These are phyloP conservation scores for Sporothrix euskadiensis DNA, from an alignment of 2,329 filamentous ascomycete genomes.

Conservation along the genomic window DNA sequence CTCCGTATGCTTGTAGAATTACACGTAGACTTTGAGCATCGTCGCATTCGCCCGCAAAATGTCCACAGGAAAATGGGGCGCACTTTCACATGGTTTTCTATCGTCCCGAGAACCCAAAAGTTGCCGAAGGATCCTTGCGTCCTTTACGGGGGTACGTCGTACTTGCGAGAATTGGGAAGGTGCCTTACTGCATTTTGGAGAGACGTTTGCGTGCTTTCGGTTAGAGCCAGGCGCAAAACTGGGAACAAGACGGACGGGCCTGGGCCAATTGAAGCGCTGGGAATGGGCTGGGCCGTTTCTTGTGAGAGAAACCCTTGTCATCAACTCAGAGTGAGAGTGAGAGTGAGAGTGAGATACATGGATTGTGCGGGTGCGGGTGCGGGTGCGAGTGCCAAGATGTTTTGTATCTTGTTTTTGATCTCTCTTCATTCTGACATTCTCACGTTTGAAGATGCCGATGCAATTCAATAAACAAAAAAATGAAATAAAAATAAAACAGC, in stretches of 20 bases:
- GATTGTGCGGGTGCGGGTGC: neutral
- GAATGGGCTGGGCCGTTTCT: neutral
- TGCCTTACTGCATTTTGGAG: neutral
- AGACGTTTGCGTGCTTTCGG: neutral
- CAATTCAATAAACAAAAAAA: neutral
- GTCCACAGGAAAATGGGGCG: neutral
- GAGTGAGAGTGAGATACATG: neutral
- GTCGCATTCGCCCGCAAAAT: neutral
- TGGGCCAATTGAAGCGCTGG: neutral
- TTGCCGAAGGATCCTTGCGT: neutral
- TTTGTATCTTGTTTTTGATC: neutral
- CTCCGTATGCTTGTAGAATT: neutral
- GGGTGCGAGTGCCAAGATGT: neutral
- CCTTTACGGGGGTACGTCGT: neutral
- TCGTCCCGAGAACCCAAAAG: neutral
- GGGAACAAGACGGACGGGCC: neutral
- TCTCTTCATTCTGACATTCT: neutral
- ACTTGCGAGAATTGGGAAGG: constrained; percentile 5
- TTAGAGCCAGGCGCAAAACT: neutral
- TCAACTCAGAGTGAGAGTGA: neutral
- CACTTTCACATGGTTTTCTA: constrained; percentile 6
- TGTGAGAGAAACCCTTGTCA: neutral
- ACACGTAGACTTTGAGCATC: neutral
- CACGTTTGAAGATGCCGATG: neutral
- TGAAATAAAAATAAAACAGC: too few species aligned